These are phyloP conservation scores for Flaveria ramosissima DNA, from an alignment of 129 eudicot genomes.

Conservation along the genomic window DNA sequence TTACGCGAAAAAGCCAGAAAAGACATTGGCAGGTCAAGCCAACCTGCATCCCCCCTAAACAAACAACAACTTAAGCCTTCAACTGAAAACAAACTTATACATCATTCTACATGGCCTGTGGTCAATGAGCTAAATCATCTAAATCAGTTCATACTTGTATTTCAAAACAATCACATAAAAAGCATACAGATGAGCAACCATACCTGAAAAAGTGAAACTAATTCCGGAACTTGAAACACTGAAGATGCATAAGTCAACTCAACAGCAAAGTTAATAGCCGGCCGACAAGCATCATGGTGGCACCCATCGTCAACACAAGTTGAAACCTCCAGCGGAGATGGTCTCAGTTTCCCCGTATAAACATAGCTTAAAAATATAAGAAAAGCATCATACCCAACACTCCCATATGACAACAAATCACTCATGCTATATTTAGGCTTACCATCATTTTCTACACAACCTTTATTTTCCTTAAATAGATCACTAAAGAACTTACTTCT, in stretches of 20 bases:
- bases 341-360: slow-evolving; percentile 75
- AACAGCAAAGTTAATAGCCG: slow-evolving; percentile 69
- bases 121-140: neutral
- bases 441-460: slow-evolving; percentile 36
- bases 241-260: slow-evolving; percentile 78
- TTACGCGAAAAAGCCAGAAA: neutral
- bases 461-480: slow-evolving; percentile 42
- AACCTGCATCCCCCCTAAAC: neutral
- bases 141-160: neutral
- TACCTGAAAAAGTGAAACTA: slow-evolving; percentile 70
- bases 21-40: neutral
- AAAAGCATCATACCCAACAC: slow-evolving; percentile 70
- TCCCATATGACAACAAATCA: slow-evolving; percentile 53
- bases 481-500: slow-evolving; percentile 67
- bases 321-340: slow-evolving; percentile 69
- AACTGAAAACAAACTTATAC: neutral
- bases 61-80: neutral
- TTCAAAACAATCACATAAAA: neutral
- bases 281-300: slow-evolving; percentile 75
- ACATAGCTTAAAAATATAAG: slow-evolving; percentile 57
- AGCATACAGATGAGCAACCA: neutral
- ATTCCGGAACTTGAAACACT: slow-evolving; percentile 65
- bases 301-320: slow-evolving; percentile 76
- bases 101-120: neutral
- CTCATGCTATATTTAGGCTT: slow-evolving; percentile 51